A percentile compares a stretch with the other conserved stretches of the same genome.
These are phyloP conservation scores for Coniochaeta pulveracea DNA, from an alignment of 2,329 filamentous ascomycete species.

Conservation along the genomic window DNA sequence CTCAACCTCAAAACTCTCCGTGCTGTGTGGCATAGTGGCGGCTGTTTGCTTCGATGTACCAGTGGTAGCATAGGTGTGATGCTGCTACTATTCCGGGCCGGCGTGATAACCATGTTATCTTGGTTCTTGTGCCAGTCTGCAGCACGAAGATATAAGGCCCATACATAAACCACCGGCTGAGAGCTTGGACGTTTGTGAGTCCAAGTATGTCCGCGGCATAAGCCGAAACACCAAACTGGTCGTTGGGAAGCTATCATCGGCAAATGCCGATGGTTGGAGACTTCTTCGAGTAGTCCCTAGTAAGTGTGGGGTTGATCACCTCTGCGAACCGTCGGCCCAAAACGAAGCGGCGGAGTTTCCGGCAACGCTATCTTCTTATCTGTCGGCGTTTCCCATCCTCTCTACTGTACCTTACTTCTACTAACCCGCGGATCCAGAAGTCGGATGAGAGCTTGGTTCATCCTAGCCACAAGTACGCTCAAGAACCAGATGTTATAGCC, in stretches of 20 bases:
- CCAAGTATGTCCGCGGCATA: neutral
- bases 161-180: neutral
- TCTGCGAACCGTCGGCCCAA: too few species aligned
- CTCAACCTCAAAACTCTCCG: neutral
- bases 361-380: too few species aligned
- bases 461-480: neutral
- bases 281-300: too few species aligned
- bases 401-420: too few species aligned
- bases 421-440: too few species aligned
- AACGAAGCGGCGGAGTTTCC: too few species aligned
- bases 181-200: neutral
- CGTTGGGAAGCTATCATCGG: neutral
- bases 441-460: too few species aligned
- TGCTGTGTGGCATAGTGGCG: conserved; percentile 1
- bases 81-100: neutral
- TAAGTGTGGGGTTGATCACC: too few species aligned
- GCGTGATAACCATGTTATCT: neutral
- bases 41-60: neutral
- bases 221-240: neutral
- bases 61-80: neutral
- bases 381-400: too few species aligned
- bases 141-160: neutral
- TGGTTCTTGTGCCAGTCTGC: neutral
- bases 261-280: neutral
- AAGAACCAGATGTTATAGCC: neutral